Evolutionary conservation across 2,329 filamentous ascomycete species (phyloP), one percentile per base, ranked within the genome.

Genomic region (Periconia sp.): DNA sequence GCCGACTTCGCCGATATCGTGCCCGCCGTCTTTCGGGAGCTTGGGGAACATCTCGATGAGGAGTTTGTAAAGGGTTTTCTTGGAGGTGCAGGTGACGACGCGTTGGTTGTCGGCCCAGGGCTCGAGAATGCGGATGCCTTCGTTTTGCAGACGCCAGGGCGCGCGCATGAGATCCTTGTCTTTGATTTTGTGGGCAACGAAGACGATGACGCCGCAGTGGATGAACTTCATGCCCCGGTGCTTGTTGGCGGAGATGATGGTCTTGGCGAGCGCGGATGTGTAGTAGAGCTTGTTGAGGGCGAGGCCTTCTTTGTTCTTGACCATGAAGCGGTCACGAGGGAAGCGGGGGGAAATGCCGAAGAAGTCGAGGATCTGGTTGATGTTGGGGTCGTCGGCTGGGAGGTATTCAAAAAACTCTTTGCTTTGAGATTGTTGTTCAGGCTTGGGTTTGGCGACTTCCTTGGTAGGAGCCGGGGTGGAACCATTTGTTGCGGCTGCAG

Each of bases 371-470:
- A 99, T 93, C 51, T 82, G 81, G 57, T 85, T 73, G 50, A 99
- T 87, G 55, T 94, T 90, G 2, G 85, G 78, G 71, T 97, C 90
- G 23, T 88, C 82, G 0, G 85, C 76, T 9, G 86, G 75, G 41
- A 99, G 83, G 70, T 92, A 99, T 71, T 96, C 97, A 82, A 96
- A 99, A 5, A 92, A 90, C 73, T 99, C 94, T 73, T 97, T 94
- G 15, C 65, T 66, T 30, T 65, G 60, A 83, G 84, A 61, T 61
- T 74, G 69, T 80, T 81, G 62, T 76, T 76, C 57, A 60, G 72
- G 67, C 77, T 72, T 70, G 69, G 75, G 70, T 65, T 74, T 66
- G 42, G 59, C 48, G 19, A 55, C 60, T 47, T 60, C 53, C 13
- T 50, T 60, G 2, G 40, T 23, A 6, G 45, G 20, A 31, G 53